Base-by-base conservation (phyloP, 345 rosid species). In the Populus simonii region DNA sequence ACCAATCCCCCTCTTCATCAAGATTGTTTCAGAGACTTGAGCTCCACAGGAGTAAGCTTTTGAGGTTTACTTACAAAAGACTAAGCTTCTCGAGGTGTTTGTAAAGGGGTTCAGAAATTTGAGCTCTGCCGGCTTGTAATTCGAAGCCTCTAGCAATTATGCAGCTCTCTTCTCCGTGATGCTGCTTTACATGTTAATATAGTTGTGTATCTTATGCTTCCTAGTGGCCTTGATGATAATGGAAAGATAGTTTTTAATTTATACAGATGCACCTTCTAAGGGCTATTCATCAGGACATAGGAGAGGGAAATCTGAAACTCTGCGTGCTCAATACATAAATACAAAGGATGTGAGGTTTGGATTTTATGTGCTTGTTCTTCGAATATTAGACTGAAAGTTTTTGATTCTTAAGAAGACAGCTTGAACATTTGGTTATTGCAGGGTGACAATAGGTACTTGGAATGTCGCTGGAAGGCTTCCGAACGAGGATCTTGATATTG, bases 401-500 rank as follows among this genome's bases (percentile, higher is more conserved):
- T 66, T 76, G 39, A 23, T 63, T 74, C 20, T 55, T 3, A 6
- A 33, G 66, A 67, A 62, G 35, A 61, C 53, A 35, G 35, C 33
- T 55, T 55, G 65, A 27, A 74, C 27, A 36, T 31, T 77, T 57
- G 72, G 76, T 43, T 75, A 35, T 57, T 72, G 71, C 72, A 96
- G 99, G 90, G 91, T 96, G 57, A 87, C 88, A 49, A 78, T 96
- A 72, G 92, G 94, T 70, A 90, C 98, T 63, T 96, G 99, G 99
- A 96, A 96, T 79, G 99, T 96, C 82, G 98, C 97, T 78, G 99
- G 99, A 20, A 91, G 84, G 88, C 67, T 63, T 79, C 99, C 99
- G 12, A 9, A 78, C 66, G 93, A 90, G 69, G 92, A 89, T 87
- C 93, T 91, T 62, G 88, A 92, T 27, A 90, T 92, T 66, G 93